Percentiles rank a stretch among this genome's conserved stretches.
These are phyloP conservation scores for Calcarisporium arbuscula DNA, from an alignment of 2,329 filamentous ascomycete species.

Conservation along the genomic window DNA sequence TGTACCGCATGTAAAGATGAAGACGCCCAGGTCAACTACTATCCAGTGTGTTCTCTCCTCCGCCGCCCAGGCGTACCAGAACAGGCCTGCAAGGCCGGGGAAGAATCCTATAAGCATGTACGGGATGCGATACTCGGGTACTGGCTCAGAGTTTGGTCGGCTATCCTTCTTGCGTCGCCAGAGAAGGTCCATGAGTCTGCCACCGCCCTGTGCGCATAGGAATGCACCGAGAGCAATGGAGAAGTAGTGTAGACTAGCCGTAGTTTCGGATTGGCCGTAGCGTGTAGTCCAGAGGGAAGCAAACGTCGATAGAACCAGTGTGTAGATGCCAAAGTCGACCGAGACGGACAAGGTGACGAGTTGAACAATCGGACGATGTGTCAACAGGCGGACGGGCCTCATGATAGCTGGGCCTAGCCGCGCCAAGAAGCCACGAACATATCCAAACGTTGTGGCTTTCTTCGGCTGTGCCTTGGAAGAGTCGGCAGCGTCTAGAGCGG, in stretches of 20 bases:
- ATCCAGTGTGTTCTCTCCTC: constrained; percentile 48
- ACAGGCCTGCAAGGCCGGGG: constrained; percentile 27
- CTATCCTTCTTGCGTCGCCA: constrained; percentile 18
- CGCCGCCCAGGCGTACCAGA: constrained; percentile 39
- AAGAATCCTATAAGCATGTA: constrained; percentile 47
- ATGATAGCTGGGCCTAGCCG: no score
- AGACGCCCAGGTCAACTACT: constrained; percentile 50
- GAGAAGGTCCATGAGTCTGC: constrained; percentile 30
- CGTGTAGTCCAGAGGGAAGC: constrained; percentile 38
- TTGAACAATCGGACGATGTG: constrained; percentile 39
- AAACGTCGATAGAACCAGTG: constrained; percentile 47
- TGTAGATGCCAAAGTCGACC: constrained; percentile 44
- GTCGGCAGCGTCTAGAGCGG: constrained; percentile 26
- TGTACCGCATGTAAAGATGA: constrained; percentile 46
- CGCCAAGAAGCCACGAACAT: no score
- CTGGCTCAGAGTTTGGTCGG: constrained; percentile 4
- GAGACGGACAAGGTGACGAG: constrained; percentile 38
- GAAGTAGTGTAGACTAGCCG: constrained; percentile 44
- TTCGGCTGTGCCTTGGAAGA: not conserved
- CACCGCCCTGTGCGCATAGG: constrained; percentile 28
- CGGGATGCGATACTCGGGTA: constrained; percentile 45
- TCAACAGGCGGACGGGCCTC: no score
- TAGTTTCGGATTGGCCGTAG: constrained; percentile 38
- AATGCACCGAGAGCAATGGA: constrained; percentile 38
- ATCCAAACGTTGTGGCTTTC: no score